A percentile compares a stretch with the other conserved stretches of the same genome.
These are phyloP conservation scores for Candida maesae DNA, from an alignment of 805 yeast genomes.

Conservation along the genomic window DNA sequence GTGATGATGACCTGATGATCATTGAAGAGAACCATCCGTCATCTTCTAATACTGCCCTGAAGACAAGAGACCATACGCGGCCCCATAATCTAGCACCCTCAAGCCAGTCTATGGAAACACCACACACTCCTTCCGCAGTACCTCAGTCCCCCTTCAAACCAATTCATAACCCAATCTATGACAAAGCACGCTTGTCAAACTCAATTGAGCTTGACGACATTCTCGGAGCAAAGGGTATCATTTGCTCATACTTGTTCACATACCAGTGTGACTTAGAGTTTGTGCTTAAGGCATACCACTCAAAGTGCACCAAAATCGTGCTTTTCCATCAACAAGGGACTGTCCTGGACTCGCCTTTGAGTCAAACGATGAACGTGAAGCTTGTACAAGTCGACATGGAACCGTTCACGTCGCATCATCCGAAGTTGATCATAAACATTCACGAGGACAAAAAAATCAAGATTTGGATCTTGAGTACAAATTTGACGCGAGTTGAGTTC, in stretches of 20 bases:
- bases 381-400: slow-evolving; percentile 32
- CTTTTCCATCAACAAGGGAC: slow-evolving; percentile 34
- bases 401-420: slow-evolving; percentile 53
- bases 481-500: slow-evolving; percentile 52
- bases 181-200: slow-evolving; percentile 18
- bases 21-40: background rate
- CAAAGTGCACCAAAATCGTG: slow-evolving; percentile 15
- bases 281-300: slow-evolving; percentile 27
- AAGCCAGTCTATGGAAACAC: too few relatives aligned
- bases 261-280: slow-evolving; percentile 39
- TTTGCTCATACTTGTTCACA: slow-evolving; percentile 43
- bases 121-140: too few relatives aligned
- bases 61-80: too few relatives aligned
- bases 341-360: slow-evolving; percentile 13
- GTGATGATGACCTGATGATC: background rate
- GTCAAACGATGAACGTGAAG: slow-evolving; percentile 2
- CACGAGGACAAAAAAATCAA: slow-evolving; percentile 39
- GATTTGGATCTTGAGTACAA: slow-evolving; percentile 56
- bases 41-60: too few relatives aligned
- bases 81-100: too few relatives aligned
- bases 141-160: slow-evolving; percentile 25
- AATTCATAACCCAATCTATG: slow-evolving; percentile 23
- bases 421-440: slow-evolving; percentile 62
- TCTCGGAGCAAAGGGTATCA: slow-evolving; percentile 32
- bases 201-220: slow-evolving; percentile 29